Percentiles rank a stretch among this genome's conserved stretches.
Evolutionary conservation across 2,329 filamentous ascomycete species (phyloP).

Genomic region (Colletotrichum filicis): DNA sequence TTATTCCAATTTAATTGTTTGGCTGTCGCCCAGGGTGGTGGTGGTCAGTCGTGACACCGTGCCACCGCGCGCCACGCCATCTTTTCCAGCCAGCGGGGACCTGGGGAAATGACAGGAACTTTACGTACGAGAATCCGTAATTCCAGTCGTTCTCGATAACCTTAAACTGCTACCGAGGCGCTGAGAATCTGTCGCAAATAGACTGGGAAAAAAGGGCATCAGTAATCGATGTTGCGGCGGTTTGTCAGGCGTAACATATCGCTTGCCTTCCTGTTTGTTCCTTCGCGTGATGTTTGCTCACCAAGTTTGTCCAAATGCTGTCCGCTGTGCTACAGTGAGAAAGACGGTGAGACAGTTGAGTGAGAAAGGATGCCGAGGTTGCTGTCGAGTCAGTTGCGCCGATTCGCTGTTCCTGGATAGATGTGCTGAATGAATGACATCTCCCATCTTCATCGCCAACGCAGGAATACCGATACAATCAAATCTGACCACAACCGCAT

Average conservation of each 20-base stretch:
- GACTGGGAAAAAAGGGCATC: background rate
- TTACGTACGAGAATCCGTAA: slow-evolving; percentile 30
- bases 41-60: background rate
- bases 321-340: background rate
- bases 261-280: background rate
- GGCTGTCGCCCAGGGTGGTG: background rate
- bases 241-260: background rate
- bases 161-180: slow-evolving; percentile 9
- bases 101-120: slow-evolving; percentile 10
- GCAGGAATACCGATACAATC: background rate
- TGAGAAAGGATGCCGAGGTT: slow-evolving; percentile 1
- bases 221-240: background rate
- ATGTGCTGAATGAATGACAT: background rate
- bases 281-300: no score
- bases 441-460: background rate
- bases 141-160: slow-evolving; percentile 13
- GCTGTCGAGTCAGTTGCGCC: slow-evolving; percentile 12
- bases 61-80: slow-evolving; percentile 8
- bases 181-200: background rate
- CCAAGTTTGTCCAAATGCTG: background rate
- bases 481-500: background rate
- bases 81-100: background rate
- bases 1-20: background rate
- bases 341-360: background rate
- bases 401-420: background rate